Base-by-base conservation (phyloP, 1,139 yeast genomes). In the Scheffersomyces insectosa region DNA sequence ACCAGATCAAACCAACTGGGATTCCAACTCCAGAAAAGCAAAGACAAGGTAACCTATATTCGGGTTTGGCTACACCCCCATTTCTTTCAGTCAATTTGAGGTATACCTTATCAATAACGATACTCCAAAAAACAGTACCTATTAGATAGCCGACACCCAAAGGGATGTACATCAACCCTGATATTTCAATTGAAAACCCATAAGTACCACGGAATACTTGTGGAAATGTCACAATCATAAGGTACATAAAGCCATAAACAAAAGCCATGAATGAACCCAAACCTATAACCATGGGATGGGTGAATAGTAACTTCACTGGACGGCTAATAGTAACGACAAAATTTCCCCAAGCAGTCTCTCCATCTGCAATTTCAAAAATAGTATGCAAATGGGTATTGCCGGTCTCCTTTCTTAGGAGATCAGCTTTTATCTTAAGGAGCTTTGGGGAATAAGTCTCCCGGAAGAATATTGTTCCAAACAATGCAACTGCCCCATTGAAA, bases 261-360 rank as follows among this genome's bases (percentile, higher is more conserved):
- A 82, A 80, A 2, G 87, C 87, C 83, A 82, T 77, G 58, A 75
- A 81, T 2, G 74, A 59, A 2, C 86, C 86, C 25, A 82, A 63
- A 0, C 85, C 84, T 28, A 80, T 62, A 12, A 83, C 80, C 75
- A 83, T 80, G 3, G 88, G 88, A 55, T 84, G 82, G 28, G 78
- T 70, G 32, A 68, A 56, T 25, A 83, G 64, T 49, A 83, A 63
- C 36, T 63, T 66, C 14, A 83, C 39, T 1, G 88, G 88, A 42
- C 88, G 71, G 37, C 77, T 64, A 12, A 83, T 63, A 12, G 75
- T 70, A 20, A 61, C 42, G 37, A 59, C 51, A 29, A 75, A 56
- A 41, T 59, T 63, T 10, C 70, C 74, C 43, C 50, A 28, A 53
- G 62, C 38, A 39, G 65, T 45, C 56, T 59, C 65, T 49, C 73